These are phyloP conservation scores for Davidsoniella virescens DNA, from an alignment of 2,329 filamentous ascomycete genomes.

Conservation along the genomic window DNA sequence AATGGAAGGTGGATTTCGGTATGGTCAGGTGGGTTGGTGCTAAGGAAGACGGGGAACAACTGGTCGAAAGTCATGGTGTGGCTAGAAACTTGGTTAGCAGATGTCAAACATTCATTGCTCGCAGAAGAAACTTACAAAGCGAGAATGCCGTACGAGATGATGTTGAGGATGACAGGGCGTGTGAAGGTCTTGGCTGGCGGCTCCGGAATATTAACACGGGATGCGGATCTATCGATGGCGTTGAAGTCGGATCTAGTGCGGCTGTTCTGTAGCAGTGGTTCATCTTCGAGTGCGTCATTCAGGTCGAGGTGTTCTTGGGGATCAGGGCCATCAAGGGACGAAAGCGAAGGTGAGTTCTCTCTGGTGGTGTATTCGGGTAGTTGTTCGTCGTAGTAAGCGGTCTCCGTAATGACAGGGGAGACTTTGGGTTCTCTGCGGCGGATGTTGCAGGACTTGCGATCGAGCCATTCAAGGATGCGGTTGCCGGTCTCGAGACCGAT, in stretches of 20 bases:
- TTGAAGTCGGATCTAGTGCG: not conserved
- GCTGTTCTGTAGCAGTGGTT: constrained; percentile 4
- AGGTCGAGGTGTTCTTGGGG: constrained; percentile 24
- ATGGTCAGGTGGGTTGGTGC: constrained; percentile 38
- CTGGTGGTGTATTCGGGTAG: constrained; percentile 53
- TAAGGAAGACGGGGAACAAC: constrained; percentile 81
- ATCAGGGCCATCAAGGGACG: constrained; percentile 18
- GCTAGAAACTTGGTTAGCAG: constrained; percentile 30
- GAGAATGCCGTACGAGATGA: constrained; percentile 77
- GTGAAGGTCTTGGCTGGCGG: constrained; percentile 49
- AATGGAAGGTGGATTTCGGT: constrained; percentile 53
- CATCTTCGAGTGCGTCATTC: constrained; percentile 14
- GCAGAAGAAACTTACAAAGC: constrained; percentile 61
- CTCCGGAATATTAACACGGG: constrained; percentile 17
- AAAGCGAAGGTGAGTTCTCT: constrained; percentile 36
- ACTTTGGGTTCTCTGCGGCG: not conserved
- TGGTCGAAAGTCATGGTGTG: constrained; percentile 96
- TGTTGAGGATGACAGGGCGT: constrained; percentile 69
- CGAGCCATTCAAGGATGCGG: constrained; percentile 40
- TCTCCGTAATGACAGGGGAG: not conserved
- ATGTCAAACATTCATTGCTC: not conserved
- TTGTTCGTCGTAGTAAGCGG: constrained; percentile 34
- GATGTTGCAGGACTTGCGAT: constrained; percentile 10
- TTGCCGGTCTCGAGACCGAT: constrained; percentile 60
- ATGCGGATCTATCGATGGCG: not conserved